Evolutionary conservation across 306 rosid genomes (phyloP).

Genomic region (Mucuna pruriens): DNA sequence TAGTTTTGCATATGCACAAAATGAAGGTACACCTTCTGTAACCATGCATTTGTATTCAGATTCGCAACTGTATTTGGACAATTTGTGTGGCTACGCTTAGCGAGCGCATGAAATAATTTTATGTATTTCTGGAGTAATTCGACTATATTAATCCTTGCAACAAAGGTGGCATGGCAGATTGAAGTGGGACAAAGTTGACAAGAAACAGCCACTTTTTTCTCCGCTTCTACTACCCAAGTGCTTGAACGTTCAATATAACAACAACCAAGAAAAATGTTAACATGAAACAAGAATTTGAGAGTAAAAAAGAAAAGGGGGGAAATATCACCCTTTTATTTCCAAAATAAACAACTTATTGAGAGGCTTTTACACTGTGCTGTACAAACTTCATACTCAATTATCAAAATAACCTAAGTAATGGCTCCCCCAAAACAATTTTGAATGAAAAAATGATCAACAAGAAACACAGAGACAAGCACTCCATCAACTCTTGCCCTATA

Average conservation of each 20-base stretch:
- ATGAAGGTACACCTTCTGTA: too few relatives aligned
- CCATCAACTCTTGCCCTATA: slow-evolving; percentile 55
- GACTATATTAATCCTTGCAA: not conserved
- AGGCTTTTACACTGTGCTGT: slow-evolving; percentile 77
- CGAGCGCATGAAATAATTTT: not conserved
- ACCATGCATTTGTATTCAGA: not conserved
- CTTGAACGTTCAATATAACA: not conserved
- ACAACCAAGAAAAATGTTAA: slow-evolving; percentile 13
- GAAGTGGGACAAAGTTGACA: not conserved
- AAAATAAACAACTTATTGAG: slow-evolving; percentile 45
- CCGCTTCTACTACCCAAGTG: not conserved
- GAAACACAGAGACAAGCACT: slow-evolving; percentile 51
- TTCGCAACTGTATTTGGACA: not conserved
- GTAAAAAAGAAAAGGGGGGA: not conserved
- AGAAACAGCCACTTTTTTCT: not conserved
- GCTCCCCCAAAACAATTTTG: slow-evolving; percentile 50
- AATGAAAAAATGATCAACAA: slow-evolving; percentile 41
- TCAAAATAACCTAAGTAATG: slow-evolving; percentile 63
- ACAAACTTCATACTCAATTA: slow-evolving; percentile 65
- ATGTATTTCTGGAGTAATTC: not conserved
- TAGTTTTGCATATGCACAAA: too few relatives aligned
- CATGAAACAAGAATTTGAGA: not conserved
- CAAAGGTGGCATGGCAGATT: not conserved
- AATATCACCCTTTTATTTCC: slow-evolving; percentile 53
- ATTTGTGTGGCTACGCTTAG: not conserved